Percentiles rank a stretch among this genome's conserved stretches.
Evolutionary conservation across 2,329 filamentous ascomycete genomes (phyloP).

Genomic region (Tolypocladium paradoxum): DNA sequence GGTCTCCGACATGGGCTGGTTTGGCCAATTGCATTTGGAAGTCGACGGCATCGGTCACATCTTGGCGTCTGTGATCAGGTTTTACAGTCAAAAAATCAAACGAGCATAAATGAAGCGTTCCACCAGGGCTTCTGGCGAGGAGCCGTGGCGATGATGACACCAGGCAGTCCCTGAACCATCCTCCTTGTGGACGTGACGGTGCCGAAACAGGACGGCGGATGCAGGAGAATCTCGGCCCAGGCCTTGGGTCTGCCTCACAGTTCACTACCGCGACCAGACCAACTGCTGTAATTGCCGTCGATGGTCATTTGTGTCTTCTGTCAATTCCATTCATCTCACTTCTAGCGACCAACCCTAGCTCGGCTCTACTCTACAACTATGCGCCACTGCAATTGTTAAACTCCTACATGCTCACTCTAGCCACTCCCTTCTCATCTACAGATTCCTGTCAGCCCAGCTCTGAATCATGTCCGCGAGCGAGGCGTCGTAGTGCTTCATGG

Average conservation of each 20-base stretch:
- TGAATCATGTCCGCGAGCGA: conserved; percentile 71
- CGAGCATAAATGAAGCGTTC: conserved; percentile 24
- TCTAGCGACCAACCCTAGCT: neutral
- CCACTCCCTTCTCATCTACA: conserved; percentile 19
- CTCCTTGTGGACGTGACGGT: neutral
- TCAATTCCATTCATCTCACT: neutral
- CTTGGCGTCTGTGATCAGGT: conserved; percentile 57
- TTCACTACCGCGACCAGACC: neutral
- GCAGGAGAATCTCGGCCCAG: neutral
- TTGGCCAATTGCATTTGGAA: conserved; percentile 57
- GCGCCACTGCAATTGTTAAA: neutral
- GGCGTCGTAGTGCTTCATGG: conserved; percentile 77
- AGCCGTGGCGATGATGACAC: conserved; percentile 18
- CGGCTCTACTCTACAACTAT: neutral
- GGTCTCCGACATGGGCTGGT: conserved; percentile 42
- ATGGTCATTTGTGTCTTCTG: neutral
- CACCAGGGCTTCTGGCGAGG: conserved; percentile 15
- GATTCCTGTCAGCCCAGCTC: conserved; percentile 60
- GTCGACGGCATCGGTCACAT: conserved; percentile 54
- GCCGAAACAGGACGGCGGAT: neutral
- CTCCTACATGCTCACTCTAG: neutral
- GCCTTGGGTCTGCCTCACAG: neutral
- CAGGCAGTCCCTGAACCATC: neutral
- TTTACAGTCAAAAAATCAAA: conserved; percentile 48
- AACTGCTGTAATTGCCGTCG: neutral